phyloP scores from a whole-genome alignment of 805 yeast species.

The Ogataea sp. region DNA sequence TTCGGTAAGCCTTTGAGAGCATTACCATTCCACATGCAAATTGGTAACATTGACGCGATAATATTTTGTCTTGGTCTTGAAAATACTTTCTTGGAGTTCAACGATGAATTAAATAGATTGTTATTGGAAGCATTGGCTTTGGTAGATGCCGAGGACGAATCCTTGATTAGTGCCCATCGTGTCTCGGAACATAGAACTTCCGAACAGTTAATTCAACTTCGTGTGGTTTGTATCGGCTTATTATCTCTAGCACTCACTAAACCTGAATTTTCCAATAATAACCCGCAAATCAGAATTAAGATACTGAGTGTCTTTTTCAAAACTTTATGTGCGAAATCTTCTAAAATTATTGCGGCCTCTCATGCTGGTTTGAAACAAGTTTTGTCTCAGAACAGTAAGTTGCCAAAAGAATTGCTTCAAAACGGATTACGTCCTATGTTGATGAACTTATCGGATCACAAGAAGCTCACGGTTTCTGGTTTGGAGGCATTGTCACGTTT shows the following conservation, averaged over 20 bases:
- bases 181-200: constrained; percentile 82
- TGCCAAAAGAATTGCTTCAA: constrained; percentile 93
- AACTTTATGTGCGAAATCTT: constrained; percentile 77
- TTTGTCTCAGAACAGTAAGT: constrained; percentile 73
- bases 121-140: constrained; percentile 85
- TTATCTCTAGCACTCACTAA: constrained; percentile 77
- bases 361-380: constrained; percentile 81
- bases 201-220: constrained; percentile 75
- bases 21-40: constrained; percentile 96
- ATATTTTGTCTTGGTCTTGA: constrained; percentile 81
- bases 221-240: constrained; percentile 84
- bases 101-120: constrained; percentile 81
- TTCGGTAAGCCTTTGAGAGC: constrained; percentile 97
- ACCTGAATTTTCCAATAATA: constrained; percentile 69
- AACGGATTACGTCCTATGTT: constrained; percentile 92
- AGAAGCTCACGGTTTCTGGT: constrained; percentile 81
- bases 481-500: constrained; percentile 85
- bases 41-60: constrained; percentile 97
- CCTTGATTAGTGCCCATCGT: constrained; percentile 80
- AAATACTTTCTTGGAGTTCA: constrained; percentile 72
- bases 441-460: constrained; percentile 91
- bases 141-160: constrained; percentile 97
- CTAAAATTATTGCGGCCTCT: constrained; percentile 88
- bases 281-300: constrained; percentile 62
- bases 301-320: constrained; percentile 93